phyloP scores from a whole-genome alignment of 345 rosid species.

The Brassica juncea region DNA sequence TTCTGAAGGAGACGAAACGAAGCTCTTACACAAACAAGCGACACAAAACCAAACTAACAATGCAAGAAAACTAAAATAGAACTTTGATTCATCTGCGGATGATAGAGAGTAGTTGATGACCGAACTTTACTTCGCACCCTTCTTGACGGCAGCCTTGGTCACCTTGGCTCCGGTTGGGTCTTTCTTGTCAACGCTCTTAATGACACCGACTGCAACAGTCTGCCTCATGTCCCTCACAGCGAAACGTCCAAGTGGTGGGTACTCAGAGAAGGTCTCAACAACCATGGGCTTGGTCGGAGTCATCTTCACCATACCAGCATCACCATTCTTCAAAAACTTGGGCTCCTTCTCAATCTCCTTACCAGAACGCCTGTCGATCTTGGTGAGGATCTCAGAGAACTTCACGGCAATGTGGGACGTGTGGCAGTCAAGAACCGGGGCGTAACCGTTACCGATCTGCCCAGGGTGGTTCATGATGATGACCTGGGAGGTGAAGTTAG shows the following conservation, averaged over 20 bases:
- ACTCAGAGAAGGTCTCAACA: slow-evolving; percentile 74
- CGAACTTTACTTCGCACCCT: slow-evolving; percentile 63
- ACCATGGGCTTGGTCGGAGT: slow-evolving; percentile 91
- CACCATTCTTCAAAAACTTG: slow-evolving; percentile 82
- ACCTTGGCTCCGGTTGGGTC: slow-evolving; percentile 77
- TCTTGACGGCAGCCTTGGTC: slow-evolving; percentile 81
- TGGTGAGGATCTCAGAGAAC: slow-evolving; percentile 60
- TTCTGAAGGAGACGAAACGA: slow-evolving; percentile 4
- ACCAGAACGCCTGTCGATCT: slow-evolving; percentile 68
- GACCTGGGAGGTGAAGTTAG: slow-evolving; percentile 74
- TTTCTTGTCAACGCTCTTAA: slow-evolving; percentile 81
- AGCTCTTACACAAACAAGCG: neutral
- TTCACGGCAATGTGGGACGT: slow-evolving; percentile 83
- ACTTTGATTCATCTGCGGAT: neutral
- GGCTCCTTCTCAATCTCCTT: slow-evolving; percentile 86
- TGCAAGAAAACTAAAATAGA: neutral
- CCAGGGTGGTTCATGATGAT: slow-evolving; percentile 96
- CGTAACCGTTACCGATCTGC: slow-evolving; percentile 85
- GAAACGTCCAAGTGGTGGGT: slow-evolving; percentile 81
- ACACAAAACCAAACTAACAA: neutral
- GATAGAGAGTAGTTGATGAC: neutral
- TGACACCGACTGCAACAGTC: slow-evolving; percentile 86
- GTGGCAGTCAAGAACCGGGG: slow-evolving; percentile 86
- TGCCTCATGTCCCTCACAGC: slow-evolving; percentile 92
- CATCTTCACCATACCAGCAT: slow-evolving; percentile 81